Evolutionary conservation across 306 rosid species (phyloP).

Genomic region (Cyclanthera cordifolia): DNA sequence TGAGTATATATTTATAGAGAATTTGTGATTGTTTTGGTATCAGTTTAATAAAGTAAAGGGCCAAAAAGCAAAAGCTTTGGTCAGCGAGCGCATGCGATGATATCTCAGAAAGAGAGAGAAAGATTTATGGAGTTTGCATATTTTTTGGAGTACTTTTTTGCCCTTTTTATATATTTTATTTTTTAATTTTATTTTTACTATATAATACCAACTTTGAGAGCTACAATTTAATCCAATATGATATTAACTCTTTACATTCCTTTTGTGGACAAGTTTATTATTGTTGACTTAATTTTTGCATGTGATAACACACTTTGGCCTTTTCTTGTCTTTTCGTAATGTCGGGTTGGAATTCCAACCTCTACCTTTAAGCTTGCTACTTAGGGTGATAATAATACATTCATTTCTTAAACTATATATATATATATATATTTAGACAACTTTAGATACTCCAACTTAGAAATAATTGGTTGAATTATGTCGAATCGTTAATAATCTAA

Average conservation of each 20-base stretch:
- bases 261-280: not conserved
- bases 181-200: not conserved
- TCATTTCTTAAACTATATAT: too few species aligned
- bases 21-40: not conserved
- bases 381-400: too few species aligned
- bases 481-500: too few species aligned
- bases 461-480: too few species aligned
- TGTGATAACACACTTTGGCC: not conserved
- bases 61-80: conserved; percentile 8
- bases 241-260: not conserved
- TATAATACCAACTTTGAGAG: not conserved
- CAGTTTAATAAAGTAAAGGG: not conserved
- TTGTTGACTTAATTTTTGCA: not conserved
- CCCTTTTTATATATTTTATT: not conserved
- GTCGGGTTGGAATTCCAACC: too few species aligned
- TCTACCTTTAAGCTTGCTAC: too few species aligned
- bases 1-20: conserved; percentile 3
- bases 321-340: too few species aligned
- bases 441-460: too few species aligned
- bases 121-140: not conserved
- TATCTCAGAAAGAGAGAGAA: not conserved
- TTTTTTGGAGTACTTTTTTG: not conserved
- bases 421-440: too few species aligned
- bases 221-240: not conserved
- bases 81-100: conserved; percentile 14